Percentiles rank a stretch among this genome's conserved stretches.
Conservation (phyloP, 305 asterid genomes). For the Galium porrigens region DNA sequence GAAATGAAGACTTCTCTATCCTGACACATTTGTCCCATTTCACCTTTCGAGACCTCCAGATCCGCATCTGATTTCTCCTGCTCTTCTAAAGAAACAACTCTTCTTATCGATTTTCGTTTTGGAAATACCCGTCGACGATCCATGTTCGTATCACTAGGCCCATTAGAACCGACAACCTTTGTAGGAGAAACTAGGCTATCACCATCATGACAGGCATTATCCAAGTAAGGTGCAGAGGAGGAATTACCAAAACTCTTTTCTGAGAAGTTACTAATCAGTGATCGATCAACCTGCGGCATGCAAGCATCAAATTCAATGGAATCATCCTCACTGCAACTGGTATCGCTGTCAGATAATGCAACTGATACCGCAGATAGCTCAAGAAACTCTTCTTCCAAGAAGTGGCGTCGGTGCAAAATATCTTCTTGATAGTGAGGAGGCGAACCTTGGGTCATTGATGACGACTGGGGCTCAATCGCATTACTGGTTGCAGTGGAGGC, state of each 20-base stretch:
- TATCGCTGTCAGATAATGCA: slow-evolving; percentile 71
- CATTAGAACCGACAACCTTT: slow-evolving; percentile 29
- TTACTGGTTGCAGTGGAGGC: slow-evolving; percentile 30
- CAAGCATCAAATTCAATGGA: slow-evolving; percentile 30
- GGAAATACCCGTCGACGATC: slow-evolving; percentile 28
- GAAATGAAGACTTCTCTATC: slow-evolving; percentile 18
- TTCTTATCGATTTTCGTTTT: slow-evolving; percentile 39
- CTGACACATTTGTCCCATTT: slow-evolving; percentile 18
- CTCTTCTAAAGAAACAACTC: slow-evolving; percentile 56
- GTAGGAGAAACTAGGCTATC: slow-evolving; percentile 15
- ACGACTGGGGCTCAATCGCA: slow-evolving; percentile 32
- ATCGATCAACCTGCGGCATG: slow-evolving; percentile 27
- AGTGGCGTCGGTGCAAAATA: slow-evolving; percentile 74
- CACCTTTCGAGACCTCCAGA: slow-evolving; percentile 23
- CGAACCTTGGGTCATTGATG: slow-evolving; percentile 49
- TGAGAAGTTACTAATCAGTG: slow-evolving; percentile 23
- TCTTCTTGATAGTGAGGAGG: slow-evolving; percentile 91
- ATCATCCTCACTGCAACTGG: slow-evolving; percentile 63
- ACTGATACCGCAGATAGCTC: slow-evolving; percentile 57
- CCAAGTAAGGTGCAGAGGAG: slow-evolving; percentile 18
- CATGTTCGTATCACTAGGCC: slow-evolving; percentile 23
- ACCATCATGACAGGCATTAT: slow-evolving; percentile 20
- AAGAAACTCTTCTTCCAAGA: slow-evolving; percentile 75
- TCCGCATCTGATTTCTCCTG: slow-evolving; percentile 38
- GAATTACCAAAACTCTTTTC: slow-evolving; percentile 21